Base-by-base conservation (phyloP, 2,329 filamentous ascomycete genomes). In the Ophiocordyceps polyrhachis-furcata region DNA sequence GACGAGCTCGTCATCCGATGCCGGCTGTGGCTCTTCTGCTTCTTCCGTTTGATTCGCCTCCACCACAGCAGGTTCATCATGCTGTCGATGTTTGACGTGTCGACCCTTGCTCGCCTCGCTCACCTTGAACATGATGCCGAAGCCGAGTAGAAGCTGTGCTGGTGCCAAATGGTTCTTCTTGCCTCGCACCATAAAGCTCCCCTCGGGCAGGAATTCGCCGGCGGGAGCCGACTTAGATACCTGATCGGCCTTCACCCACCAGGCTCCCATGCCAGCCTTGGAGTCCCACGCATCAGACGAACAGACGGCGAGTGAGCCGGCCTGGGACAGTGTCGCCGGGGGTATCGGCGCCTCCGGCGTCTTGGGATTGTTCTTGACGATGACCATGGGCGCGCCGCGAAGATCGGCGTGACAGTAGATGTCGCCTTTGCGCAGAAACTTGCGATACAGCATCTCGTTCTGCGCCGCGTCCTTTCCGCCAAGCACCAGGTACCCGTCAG, bases 221-320 rank as follows among this genome's bases (percentile, higher is more conserved):
- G 74, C 77, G 1, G 79, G 71, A 0, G 82, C 80, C 31, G 78
- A 84, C 63, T 96, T 96, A 11, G 83, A 86, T 0, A 98, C 85
- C 59, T 96, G 88, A 45, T 89, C 80, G 2, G 84, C 81, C 49
- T 81, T 79, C 0, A 93, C 89, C 91, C 91, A 98, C 81, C 85
- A 98, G 9, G 89, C 88, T 17, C 83, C 81, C 83, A 96, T 93
- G 15, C 86, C 77, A 9, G 89, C 89, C 61, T 98, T 98, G 1
- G 84, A 89, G 48, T 96, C 91, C 91, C 91, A 98, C 0, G 89
- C 91, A 46, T 71, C 81, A 1, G 87, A 95, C 9, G 84, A 83
- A 49, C 84, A 85, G 5, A 98, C 83, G 0, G 82, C 79, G 28
- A 95, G 65, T 41, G 80, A 81, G 0, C 91, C 91, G 4, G 91